phyloP scores from a whole-genome alignment of 768 basidiomycete genomes.

The Tricholoma matsutake region DNA sequence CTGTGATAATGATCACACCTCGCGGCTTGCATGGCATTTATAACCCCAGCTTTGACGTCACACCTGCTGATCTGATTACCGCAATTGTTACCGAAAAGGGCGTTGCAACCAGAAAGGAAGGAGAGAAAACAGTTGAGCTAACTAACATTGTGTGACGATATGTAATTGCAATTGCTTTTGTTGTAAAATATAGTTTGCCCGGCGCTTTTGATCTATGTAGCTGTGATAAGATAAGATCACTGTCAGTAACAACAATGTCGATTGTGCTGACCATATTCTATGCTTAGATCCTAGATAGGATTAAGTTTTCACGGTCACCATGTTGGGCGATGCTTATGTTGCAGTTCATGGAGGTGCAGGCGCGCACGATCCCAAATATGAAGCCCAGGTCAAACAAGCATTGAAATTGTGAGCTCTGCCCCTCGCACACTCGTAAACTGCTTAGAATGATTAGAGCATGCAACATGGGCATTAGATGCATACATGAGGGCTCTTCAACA shows the following conservation, averaged over 20 bases:
- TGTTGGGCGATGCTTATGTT: conserved; percentile 33
- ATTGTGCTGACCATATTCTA: conserved; percentile 35
- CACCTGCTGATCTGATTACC: conserved; percentile 90
- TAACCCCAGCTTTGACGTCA: conserved; percentile 97
- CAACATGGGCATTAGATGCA: conserved; percentile 32
- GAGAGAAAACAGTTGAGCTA: conserved; percentile 61
- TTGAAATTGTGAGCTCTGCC: conserved; percentile 46
- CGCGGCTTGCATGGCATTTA: conserved; percentile 62
- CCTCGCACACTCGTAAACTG: neutral
- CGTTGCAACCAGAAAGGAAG: conserved; percentile 70
- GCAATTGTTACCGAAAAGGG: conserved; percentile 96
- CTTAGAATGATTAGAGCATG: conserved; percentile 45
- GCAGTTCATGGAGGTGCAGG: conserved; percentile 83
- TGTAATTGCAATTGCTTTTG: too few relatives aligned
- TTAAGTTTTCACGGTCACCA: neutral
- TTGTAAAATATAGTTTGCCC: too few relatives aligned
- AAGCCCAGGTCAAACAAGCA: conserved; percentile 51
- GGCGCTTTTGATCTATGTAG: too few relatives aligned
- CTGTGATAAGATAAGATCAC: too few relatives aligned
- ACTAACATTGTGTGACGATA: conserved; percentile 44
- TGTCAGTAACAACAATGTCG: too few relatives aligned
- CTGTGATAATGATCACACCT: conserved; percentile 84
- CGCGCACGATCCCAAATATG: conserved; percentile 45
- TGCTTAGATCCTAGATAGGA: too few relatives aligned
- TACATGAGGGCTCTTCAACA: neutral